phyloP scores from a whole-genome alignment of 208 protist species.

The Naegleria fowleri region DNA sequence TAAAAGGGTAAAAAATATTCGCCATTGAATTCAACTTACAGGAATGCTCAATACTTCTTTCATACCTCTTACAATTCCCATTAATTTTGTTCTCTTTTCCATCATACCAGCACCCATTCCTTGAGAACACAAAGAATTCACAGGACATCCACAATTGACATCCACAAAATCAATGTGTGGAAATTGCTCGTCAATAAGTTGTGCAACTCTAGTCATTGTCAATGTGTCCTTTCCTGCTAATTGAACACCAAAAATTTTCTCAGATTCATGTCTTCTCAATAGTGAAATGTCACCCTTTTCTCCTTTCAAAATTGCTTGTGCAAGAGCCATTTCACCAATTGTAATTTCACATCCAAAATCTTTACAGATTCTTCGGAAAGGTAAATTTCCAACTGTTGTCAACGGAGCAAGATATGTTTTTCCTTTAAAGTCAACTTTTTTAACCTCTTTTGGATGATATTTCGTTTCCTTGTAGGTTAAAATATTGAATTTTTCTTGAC shows the following conservation, averaged over 20 bases:
- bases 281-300: constrained; percentile 75
- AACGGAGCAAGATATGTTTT: constrained; percentile 67
- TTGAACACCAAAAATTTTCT: constrained; percentile 92
- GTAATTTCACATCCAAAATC: constrained; percentile 82
- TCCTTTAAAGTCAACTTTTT: constrained; percentile 17
- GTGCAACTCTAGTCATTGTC: constrained; percentile 56
- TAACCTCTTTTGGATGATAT: constrained; percentile 4
- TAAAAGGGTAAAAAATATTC: no score
- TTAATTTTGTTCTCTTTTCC: constrained; percentile 63
- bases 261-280: constrained; percentile 76
- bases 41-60: constrained; percentile 4
- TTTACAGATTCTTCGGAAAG: constrained; percentile 88
- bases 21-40: not conserved
- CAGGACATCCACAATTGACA: constrained; percentile 90
- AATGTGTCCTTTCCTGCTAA: constrained; percentile 43
- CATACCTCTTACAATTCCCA: constrained; percentile 54
- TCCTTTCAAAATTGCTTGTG: constrained; percentile 55
- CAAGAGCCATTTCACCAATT: constrained; percentile 82
- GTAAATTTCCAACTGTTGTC: constrained; percentile 95
- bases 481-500: not conserved
- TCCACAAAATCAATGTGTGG: constrained; percentile 88
- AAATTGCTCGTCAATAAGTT: constrained; percentile 61
- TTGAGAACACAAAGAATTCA: constrained; percentile 76
- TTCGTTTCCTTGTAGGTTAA: constrained; percentile 3
- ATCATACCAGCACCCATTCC: constrained; percentile 75